A percentile compares a stretch with the other conserved stretches of the same genome.
Evolutionary conservation across 257 asterid species (phyloP).

Genomic region (Scutellaria barbata): DNA sequence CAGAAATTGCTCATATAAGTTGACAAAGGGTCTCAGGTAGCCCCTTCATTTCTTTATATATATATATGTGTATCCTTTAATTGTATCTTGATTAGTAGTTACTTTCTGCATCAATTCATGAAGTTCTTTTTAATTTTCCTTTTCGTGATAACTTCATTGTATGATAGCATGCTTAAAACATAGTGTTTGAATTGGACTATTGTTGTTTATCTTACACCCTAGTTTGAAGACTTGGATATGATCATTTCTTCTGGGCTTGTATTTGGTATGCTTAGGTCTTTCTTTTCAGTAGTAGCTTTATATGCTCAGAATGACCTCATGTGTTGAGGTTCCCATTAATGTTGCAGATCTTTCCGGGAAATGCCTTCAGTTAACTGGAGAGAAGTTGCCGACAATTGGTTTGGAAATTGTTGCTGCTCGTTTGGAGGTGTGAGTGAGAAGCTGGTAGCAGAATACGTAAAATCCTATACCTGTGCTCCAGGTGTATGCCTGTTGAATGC

Average conservation of each 20-base stretch:
- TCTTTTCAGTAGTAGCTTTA: neutral
- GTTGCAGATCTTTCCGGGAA: conserved; percentile 66
- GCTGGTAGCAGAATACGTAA: conserved; percentile 67
- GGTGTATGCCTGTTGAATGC: conserved; percentile 74
- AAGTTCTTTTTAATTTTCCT: no score
- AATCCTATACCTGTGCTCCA: conserved; percentile 66
- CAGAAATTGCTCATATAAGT: conserved; percentile 71
- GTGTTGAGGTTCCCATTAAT: neutral
- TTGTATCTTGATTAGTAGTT: conserved; percentile 6
- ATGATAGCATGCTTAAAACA: neutral
- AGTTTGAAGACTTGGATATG: neutral
- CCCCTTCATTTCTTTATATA: conserved; percentile 30
- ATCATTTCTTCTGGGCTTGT: neutral
- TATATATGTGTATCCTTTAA: no score
- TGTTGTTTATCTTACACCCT: neutral
- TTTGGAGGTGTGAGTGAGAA: conserved; percentile 88
- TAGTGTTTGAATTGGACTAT: conserved; percentile 12
- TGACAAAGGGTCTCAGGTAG: conserved; percentile 77
- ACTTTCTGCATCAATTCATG: conserved; percentile 2
- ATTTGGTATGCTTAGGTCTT: neutral
- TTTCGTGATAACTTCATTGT: no score
- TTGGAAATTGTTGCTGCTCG: conserved; percentile 94
- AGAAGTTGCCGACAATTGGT: conserved; percentile 97
- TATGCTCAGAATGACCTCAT: conserved; percentile 2
- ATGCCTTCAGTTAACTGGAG: conserved; percentile 94